Percentiles rank a stretch among this genome's conserved stretches.
Conservation (phyloP, 345 rosid genomes). For the Syzygium aqueum region DNA sequence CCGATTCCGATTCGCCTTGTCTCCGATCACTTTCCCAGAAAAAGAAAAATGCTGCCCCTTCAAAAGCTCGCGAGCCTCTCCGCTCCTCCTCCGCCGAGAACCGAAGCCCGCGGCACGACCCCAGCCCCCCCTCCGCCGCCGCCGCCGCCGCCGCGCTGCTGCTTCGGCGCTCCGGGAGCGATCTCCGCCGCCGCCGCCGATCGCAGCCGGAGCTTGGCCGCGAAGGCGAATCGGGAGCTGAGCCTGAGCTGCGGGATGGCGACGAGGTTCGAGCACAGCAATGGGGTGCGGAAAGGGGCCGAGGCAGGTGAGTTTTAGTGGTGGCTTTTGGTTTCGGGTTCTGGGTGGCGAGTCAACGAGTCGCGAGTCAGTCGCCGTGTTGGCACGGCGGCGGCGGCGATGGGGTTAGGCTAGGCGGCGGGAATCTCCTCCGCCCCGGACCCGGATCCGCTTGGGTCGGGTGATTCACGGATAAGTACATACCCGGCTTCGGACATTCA, state of each 20-base stretch:
- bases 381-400: background rate
- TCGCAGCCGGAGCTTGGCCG: background rate
- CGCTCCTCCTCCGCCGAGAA: background rate
- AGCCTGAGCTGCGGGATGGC: background rate
- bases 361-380: background rate
- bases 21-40: background rate
- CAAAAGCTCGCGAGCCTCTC: background rate
- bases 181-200: background rate
- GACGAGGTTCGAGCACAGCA: background rate
- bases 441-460: background rate
- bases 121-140: background rate
- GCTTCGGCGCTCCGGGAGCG: background rate
- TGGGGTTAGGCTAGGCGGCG: background rate
- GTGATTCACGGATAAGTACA: background rate
- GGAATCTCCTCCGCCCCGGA: background rate
- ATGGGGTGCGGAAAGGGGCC: background rate
- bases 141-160: background rate
- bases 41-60: background rate
- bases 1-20: background rate
- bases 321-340: constrained; percentile 2
- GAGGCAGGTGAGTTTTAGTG: background rate
- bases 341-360: background rate
- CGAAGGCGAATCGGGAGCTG: background rate
- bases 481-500: background rate
- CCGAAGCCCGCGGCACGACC: background rate